These are phyloP conservation scores for Aethionema arabicum DNA, from an alignment of 345 rosid species.

Conservation along the genomic window DNA sequence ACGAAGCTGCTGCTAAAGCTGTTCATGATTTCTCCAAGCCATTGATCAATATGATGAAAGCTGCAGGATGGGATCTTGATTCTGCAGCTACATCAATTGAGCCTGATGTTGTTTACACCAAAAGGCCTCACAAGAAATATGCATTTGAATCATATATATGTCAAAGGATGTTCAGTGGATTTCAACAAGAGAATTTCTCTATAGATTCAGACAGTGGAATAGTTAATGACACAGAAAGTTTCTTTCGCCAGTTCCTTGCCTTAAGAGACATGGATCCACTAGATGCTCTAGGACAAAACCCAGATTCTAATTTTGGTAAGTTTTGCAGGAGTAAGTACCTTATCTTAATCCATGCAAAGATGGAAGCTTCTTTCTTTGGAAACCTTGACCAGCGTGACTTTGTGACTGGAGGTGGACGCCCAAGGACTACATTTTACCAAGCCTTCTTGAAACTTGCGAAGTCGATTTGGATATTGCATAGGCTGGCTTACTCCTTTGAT, in stretches of 20 bases:
- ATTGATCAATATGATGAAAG: constrained; percentile 88
- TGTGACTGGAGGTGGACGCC: constrained; percentile 71
- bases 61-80: constrained; percentile 93
- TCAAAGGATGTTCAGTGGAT: constrained; percentile 77
- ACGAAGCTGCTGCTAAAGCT: constrained; percentile 70
- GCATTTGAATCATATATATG: constrained; percentile 85
- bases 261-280: constrained; percentile 71
- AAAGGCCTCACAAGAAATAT: constrained; percentile 79
- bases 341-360: constrained; percentile 69
- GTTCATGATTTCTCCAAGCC: constrained; percentile 85
- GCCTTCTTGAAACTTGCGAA: constrained; percentile 74
- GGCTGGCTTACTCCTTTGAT: constrained; percentile 71
- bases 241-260: constrained; percentile 68
- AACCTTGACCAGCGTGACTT: constrained; percentile 72
- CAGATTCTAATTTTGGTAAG: constrained; percentile 70
- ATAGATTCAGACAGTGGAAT: constrained; percentile 42
- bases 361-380: constrained; percentile 91
- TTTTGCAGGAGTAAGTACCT: constrained; percentile 72
- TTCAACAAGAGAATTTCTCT: constrained; percentile 62
- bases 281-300: constrained; percentile 65
- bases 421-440: constrained; percentile 76
- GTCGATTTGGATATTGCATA: constrained; percentile 75
- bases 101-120: constrained; percentile 65
- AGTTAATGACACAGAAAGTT: constrained; percentile 50
- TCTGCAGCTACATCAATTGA: constrained; percentile 81